Conservation (phyloP, 2,329 filamentous ascomycete species). For the Cordyceps javanica region DNA sequence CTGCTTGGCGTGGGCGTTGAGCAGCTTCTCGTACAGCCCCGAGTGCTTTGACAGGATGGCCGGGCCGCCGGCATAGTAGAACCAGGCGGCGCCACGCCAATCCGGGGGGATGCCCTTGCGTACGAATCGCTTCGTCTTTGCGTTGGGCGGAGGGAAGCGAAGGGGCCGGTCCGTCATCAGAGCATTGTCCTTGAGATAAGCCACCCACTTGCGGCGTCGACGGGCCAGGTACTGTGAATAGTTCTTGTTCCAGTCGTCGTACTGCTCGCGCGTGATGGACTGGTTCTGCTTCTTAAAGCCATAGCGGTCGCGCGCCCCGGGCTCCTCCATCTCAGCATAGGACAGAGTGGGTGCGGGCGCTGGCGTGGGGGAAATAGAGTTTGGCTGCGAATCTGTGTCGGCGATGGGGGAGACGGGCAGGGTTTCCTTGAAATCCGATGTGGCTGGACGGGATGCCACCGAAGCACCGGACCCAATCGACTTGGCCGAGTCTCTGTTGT, state of each 20-base stretch:
- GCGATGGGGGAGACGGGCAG: conserved; percentile 15
- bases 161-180: conserved; percentile 66
- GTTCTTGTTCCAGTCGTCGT: conserved; percentile 71
- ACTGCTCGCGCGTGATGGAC: conserved; percentile 68
- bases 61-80: conserved; percentile 88
- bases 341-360: conserved; percentile 12
- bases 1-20: conserved; percentile 58
- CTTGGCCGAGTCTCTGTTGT: conserved; percentile 29
- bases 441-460: conserved; percentile 22
- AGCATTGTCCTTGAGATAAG: conserved; percentile 69
- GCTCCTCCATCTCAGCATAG: conserved; percentile 37
- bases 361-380: conserved; percentile 10
- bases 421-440: conserved; percentile 17
- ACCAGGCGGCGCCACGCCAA: conserved; percentile 94
- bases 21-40: conserved; percentile 68
- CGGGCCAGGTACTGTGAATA: conserved; percentile 72
- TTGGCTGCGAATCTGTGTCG: conserved; percentile 8
- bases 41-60: conserved; percentile 68
- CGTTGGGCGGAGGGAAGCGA: conserved; percentile 71
- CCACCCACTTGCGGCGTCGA: conserved; percentile 74
- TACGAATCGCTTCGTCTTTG: conserved; percentile 83
- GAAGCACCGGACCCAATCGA: conserved; percentile 45
- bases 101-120: conserved; percentile 91
- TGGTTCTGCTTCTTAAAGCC: conserved; percentile 87
- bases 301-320: conserved; percentile 66